These are phyloP conservation scores for Streptanthus diversifolius DNA, from an alignment of 345 rosid species.

Conservation along the genomic window DNA sequence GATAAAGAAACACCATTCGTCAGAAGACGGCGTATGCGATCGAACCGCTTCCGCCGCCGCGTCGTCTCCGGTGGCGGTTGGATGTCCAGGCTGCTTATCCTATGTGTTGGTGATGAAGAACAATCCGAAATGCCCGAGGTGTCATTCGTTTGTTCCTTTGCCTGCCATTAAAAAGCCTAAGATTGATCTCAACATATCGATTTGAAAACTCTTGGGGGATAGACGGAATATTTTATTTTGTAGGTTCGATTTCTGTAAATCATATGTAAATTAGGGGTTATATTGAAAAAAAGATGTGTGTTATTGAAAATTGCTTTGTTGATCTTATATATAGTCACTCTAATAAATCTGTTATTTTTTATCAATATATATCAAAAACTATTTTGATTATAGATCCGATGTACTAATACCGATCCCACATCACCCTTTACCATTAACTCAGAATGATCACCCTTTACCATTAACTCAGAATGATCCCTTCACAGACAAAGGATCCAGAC, in stretches of 20 bases:
- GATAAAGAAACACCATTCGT: slow-evolving; percentile 44
- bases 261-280: slow-evolving; percentile 9
- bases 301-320: not conserved
- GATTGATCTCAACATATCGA: slow-evolving; percentile 74
- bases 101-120: slow-evolving; percentile 62
- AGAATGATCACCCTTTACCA: not conserved
- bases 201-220: slow-evolving; percentile 31
- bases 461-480: not conserved
- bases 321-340: not conserved
- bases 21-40: slow-evolving; percentile 28
- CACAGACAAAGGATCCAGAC: not conserved
- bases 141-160: slow-evolving; percentile 56
- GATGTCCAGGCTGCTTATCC: slow-evolving; percentile 80
- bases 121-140: slow-evolving; percentile 81
- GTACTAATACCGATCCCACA: too few species aligned
- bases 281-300: not conserved
- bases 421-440: too few species aligned
- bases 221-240: not conserved
- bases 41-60: slow-evolving; percentile 1
- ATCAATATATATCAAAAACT: too few species aligned
- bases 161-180: slow-evolving; percentile 54
- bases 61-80: slow-evolving; percentile 53
- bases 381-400: not conserved
- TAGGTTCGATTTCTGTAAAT: slow-evolving; percentile 20
- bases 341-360: too few species aligned